phyloP scores from a whole-genome alignment of 148 eudicot genomes.

The Camellia granthamiana region DNA sequence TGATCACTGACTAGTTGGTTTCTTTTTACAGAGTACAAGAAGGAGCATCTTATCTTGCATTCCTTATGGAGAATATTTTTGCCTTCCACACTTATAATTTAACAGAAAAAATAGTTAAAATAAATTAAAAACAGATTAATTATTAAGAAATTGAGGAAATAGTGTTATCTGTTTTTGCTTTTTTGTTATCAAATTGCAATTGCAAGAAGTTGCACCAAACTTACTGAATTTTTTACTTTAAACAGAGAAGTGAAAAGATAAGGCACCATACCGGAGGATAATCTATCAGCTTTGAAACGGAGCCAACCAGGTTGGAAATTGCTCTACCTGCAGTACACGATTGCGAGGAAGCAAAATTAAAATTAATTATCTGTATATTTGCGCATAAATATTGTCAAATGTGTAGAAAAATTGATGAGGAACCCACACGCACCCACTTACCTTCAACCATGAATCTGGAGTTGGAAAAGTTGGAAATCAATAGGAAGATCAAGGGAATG shows the following conservation, averaged over 20 bases:
- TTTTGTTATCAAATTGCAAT: too few species aligned
- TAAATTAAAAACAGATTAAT: too few species aligned
- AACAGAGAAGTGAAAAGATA: not conserved
- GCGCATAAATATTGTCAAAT: not conserved
- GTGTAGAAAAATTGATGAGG: not conserved
- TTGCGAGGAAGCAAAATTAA: not conserved
- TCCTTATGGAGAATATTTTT: too few species aligned
- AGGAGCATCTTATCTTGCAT: too few species aligned
- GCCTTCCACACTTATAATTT: too few species aligned
- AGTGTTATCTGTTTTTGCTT: too few species aligned
- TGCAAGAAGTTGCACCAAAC: too few species aligned
- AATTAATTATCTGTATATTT: not conserved
- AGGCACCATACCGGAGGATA: not conserved
- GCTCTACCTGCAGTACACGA: slow-evolving; percentile 32
- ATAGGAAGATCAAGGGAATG: slow-evolving; percentile 21
- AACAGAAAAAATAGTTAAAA: too few species aligned
- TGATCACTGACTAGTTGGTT: too few species aligned
- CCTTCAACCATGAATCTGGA: slow-evolving; percentile 36
- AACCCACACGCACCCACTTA: slow-evolving; percentile 8
- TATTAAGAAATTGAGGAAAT: too few species aligned
- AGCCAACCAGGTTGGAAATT: slow-evolving; percentile 19
- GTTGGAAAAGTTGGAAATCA: slow-evolving; percentile 26
- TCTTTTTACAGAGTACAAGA: too few species aligned
- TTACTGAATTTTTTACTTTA: too few species aligned
- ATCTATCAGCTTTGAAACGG: not conserved